Percentiles rank a stretch among this genome's conserved stretches.
These are phyloP conservation scores for Rutstroemia sp. DNA, from an alignment of 2,329 filamentous ascomycete species.

Conservation along the genomic window DNA sequence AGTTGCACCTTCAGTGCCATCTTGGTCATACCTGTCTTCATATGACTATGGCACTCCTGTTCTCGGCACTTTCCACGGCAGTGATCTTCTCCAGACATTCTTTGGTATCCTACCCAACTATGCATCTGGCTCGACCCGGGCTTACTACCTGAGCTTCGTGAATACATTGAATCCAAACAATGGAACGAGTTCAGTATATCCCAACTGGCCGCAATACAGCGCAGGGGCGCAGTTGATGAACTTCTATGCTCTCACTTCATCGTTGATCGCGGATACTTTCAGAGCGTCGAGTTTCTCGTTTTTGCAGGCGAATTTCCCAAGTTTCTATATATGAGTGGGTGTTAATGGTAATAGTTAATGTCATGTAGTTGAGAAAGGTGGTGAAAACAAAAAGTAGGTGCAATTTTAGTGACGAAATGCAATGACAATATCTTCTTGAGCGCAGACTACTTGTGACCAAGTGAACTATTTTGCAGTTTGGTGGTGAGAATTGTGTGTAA, in stretches of 20 bases:
- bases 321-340: conserved; percentile 17
- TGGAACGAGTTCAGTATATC: conserved; percentile 34
- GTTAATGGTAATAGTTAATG: background rate
- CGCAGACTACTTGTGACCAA: too few species aligned
- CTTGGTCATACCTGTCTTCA: conserved; percentile 69
- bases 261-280: conserved; percentile 41
- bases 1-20: conserved; percentile 49
- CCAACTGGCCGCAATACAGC: conserved; percentile 48
- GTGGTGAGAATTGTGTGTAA: too few species aligned
- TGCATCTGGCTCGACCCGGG: conserved; percentile 52
- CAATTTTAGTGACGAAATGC: too few species aligned
- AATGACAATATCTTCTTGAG: too few species aligned
- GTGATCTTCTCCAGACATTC: conserved; percentile 63
- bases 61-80: conserved; percentile 69
- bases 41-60: conserved; percentile 66
- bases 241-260: conserved; percentile 34
- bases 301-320: conserved; percentile 27
- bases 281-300: conserved; percentile 37
- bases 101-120: conserved; percentile 26
- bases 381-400: too few species aligned
- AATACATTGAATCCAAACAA: conserved; percentile 64
- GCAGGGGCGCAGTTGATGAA: conserved; percentile 42
- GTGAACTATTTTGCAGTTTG: too few species aligned
- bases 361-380: too few species aligned
- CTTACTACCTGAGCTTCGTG: conserved; percentile 68